phyloP scores from a whole-genome alignment of 2,329 filamentous ascomycete species.

The Pseudogymnoascus sp. region DNA sequence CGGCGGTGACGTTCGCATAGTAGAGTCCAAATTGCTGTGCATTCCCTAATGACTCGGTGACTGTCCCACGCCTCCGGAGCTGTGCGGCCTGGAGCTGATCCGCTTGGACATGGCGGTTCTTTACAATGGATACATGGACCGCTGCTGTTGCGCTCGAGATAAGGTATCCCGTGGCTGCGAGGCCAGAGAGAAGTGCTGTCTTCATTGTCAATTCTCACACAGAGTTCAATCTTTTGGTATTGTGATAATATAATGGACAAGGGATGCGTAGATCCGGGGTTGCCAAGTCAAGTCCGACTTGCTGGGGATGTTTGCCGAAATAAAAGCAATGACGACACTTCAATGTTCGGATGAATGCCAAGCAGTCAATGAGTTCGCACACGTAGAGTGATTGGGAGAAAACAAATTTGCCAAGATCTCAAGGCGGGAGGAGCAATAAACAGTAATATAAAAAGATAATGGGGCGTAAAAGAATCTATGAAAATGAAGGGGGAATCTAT shows the following conservation, averaged over 20 bases:
- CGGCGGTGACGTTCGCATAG: constrained; percentile 50
- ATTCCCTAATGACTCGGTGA: constrained; percentile 11
- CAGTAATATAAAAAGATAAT: neutral
- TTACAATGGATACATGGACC: neutral
- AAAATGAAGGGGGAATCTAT: neutral
- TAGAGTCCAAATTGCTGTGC: constrained; percentile 30
- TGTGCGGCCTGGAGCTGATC: constrained; percentile 7
- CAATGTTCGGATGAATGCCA: neutral
- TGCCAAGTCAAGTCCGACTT: neutral
- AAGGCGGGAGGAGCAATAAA: neutral
- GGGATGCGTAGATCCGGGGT: neutral
- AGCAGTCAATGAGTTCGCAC: neutral
- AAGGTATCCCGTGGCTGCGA: neutral
- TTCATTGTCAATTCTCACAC: constrained; percentile 1
- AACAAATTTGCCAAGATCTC: neutral
- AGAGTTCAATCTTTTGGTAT: neutral
- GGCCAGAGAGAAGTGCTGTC: neutral
- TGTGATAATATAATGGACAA: neutral
- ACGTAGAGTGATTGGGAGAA: neutral
- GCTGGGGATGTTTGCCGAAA: neutral
- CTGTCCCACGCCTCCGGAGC: constrained; percentile 9
- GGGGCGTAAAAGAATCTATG: neutral
- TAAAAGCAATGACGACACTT: neutral
- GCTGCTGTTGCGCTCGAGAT: neutral
- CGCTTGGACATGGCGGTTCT: neutral